These are phyloP conservation scores for Hemileccinum rubropunctum DNA, from an alignment of 768 basidiomycete genomes.

Conservation along the genomic window DNA sequence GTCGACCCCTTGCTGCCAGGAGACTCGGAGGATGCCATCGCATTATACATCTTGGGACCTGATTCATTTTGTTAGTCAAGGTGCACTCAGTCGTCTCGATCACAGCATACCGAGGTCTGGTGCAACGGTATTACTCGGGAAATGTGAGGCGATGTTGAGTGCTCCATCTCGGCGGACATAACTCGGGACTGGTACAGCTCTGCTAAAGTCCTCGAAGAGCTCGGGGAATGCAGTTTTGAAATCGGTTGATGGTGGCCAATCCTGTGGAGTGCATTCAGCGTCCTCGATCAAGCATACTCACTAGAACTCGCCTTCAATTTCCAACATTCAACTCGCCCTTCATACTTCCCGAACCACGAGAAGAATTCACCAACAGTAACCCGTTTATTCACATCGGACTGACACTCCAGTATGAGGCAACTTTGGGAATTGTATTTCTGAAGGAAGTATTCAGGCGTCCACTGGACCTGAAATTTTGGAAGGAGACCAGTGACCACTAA, in stretches of 20 bases:
- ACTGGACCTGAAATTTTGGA: slow-evolving; percentile 60
- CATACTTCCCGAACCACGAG: slow-evolving; percentile 66
- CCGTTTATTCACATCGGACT: slow-evolving; percentile 60
- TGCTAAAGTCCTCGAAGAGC: slow-evolving; percentile 80
- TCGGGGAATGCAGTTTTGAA: slow-evolving; percentile 83
- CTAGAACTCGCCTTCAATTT: slow-evolving; percentile 66
- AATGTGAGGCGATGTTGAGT: slow-evolving; percentile 86
- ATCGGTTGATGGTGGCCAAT: slow-evolving; percentile 90
- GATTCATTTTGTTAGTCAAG: slow-evolving; percentile 16
- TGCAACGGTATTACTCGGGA: slow-evolving; percentile 71
- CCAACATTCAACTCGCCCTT: slow-evolving; percentile 54
- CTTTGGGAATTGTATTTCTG: slow-evolving; percentile 59
- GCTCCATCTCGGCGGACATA: slow-evolving; percentile 91
- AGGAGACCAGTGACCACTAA: slow-evolving; percentile 71
- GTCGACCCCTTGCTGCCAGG: slow-evolving; percentile 81
- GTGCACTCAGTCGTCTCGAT: neutral
- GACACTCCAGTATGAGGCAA: slow-evolving; percentile 80
- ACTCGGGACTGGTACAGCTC: slow-evolving; percentile 82
- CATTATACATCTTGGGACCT: slow-evolving; percentile 97
- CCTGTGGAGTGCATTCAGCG: slow-evolving; percentile 42
- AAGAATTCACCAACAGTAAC: slow-evolving; percentile 81
- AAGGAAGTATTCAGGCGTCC: slow-evolving; percentile 84
- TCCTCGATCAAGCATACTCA: neutral
- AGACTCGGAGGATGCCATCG: slow-evolving; percentile 67
- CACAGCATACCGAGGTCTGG: slow-evolving; percentile 71